Evolutionary conservation across 2,329 filamentous ascomycete genomes (phyloP), one percentile per base, ranked within the genome.

Genomic region (Drechslerella dactyloides): DNA sequence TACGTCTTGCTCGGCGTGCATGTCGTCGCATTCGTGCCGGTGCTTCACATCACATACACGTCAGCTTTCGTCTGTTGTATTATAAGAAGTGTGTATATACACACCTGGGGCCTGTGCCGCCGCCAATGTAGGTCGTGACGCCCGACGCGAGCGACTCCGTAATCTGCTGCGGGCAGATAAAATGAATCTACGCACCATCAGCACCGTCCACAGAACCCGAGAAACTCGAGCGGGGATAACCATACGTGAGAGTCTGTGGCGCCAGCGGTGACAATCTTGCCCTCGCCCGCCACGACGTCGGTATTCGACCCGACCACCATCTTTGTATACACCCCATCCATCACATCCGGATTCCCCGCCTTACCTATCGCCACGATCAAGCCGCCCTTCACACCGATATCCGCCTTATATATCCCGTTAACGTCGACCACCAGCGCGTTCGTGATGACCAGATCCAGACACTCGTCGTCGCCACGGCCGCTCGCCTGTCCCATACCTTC

Each of bases 401-500:
- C 93, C 4, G 93, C 93, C 82, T 97, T 97, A 83, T 91, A 96
- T 77, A 97, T 96, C 53, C 93, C 93, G 0, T 85, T 89, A 85
- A 89, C 96, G 81, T 97, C 93, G 19, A 97, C 84, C 40, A 97
- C 89, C 74, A 97, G 81, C 3, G 93, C 93, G 77, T 97, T 97
- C 1, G 88, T 91, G 69, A 97, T 86, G 23, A 96, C 90, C 52
- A 93, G 85, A 78, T 97, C 93, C 68, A 97, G 81, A 23, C 86
- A 87, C 23, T 93, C 87, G 1, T 83, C 82, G 76, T 93, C 89
- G 0, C 85, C 81, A 48, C 90, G 84, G 2, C 91, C 93, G 23
- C 88, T 89, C 3, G 92, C 90, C 81, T 97, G 93, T 1, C 93
- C 93, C 93, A 97, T 97, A 33, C 93, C 93, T 79, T 97, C 93